Percentiles rank a stretch among this genome's conserved stretches.
These are phyloP conservation scores for Saccharomyces mikatae DNA, from an alignment of 805 yeast genomes.

Conservation along the genomic window DNA sequence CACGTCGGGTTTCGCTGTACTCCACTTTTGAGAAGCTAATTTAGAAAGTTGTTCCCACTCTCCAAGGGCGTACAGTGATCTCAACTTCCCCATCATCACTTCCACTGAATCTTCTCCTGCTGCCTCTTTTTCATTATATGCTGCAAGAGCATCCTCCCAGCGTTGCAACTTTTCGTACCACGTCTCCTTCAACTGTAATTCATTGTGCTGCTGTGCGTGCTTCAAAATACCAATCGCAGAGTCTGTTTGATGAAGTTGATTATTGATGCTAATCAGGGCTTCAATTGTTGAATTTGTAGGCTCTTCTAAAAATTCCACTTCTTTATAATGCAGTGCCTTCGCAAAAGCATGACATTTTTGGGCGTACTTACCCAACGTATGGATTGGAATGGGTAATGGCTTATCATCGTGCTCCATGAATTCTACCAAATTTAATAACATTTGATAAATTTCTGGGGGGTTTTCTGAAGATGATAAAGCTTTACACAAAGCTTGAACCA, in stretches of 20 bases:
- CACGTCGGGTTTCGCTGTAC: constrained; percentile 57
- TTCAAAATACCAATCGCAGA: constrained; percentile 96
- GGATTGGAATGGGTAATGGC: constrained; percentile 83
- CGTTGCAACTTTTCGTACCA: constrained; percentile 96
- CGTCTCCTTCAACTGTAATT: constrained; percentile 84
- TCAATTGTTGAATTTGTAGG: constrained; percentile 90
- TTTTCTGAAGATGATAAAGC: constrained; percentile 86
- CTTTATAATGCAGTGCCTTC: constrained; percentile 92
- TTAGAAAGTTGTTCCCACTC: constrained; percentile 93
- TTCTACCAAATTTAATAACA: constrained; percentile 81
- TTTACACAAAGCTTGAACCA: constrained; percentile 74
- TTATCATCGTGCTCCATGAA: constrained; percentile 97
- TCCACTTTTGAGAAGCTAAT: constrained; percentile 83
- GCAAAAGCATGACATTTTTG: constrained; percentile 96
- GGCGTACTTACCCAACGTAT: constrained; percentile 85
- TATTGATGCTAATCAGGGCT: constrained; percentile 83
- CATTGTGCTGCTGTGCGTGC: constrained; percentile 88
- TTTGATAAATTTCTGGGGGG: constrained; percentile 93
- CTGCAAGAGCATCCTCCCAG: constrained; percentile 95
- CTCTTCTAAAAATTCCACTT: constrained; percentile 86
- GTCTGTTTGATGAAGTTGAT: constrained; percentile 91
- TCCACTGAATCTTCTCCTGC: constrained; percentile 58
- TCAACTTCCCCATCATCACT: constrained; percentile 93
- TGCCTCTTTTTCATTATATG: constrained; percentile 73
- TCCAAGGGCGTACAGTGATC: constrained; percentile 96